These are phyloP conservation scores for Microcera coccophila DNA, from an alignment of 2,329 filamentous ascomycete genomes.

Conservation along the genomic window DNA sequence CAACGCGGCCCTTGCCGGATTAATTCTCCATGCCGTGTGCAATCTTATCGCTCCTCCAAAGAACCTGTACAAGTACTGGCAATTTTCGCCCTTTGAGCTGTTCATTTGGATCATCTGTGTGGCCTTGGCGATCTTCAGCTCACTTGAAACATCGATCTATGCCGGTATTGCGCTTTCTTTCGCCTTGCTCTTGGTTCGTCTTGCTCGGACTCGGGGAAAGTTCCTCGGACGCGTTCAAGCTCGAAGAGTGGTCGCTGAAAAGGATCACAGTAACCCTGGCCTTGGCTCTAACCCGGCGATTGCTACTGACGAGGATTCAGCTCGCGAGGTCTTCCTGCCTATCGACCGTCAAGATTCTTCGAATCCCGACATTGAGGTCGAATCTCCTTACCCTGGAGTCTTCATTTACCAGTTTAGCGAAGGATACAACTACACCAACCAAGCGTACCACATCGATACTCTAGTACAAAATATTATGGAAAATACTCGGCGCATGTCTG, in stretches of 20 bases:
- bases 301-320: conserved; percentile 2
- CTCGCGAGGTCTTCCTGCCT: conserved; percentile 39
- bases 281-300: background rate
- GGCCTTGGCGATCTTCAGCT: conserved; percentile 49
- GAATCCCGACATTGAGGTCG: conserved; percentile 42
- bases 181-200: conserved; percentile 41
- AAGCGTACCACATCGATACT: conserved; percentile 44
- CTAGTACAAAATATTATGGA: conserved; percentile 39
- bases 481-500: conserved; percentile 38
- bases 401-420: conserved; percentile 51
- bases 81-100: conserved; percentile 68
- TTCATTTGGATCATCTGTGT: conserved; percentile 73
- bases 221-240: conserved; percentile 42
- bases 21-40: conserved; percentile 81
- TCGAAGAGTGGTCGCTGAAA: conserved; percentile 9
- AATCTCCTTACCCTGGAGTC: conserved; percentile 45
- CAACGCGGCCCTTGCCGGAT: conserved; percentile 62
- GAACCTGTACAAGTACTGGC: conserved; percentile 74
- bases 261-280: background rate
- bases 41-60: conserved; percentile 72
- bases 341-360: conserved; percentile 40
- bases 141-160: conserved; percentile 50
- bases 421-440: conserved; percentile 51
- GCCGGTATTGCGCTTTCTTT: conserved; percentile 43
- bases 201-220: conserved; percentile 44